A percentile compares a stretch with the other conserved stretches of the same genome.
These are phyloP conservation scores for Centaurea solstitialis DNA, from an alignment of 129 eudicot genomes.

Conservation along the genomic window DNA sequence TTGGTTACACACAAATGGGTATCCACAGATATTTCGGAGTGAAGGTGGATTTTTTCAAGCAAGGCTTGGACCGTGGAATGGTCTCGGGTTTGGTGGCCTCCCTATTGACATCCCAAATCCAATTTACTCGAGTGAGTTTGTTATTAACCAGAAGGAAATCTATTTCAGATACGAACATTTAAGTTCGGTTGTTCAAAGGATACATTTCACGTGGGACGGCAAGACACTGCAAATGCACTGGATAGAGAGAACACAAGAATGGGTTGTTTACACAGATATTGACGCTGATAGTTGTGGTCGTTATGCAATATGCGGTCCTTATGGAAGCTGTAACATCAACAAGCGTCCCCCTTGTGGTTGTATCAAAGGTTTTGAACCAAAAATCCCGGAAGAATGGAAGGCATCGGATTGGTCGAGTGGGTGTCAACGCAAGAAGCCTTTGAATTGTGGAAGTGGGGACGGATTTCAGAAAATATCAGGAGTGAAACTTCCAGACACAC, in stretches of 20 bases:
- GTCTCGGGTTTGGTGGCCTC: not conserved
- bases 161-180: not conserved
- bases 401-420: constrained; percentile 22
- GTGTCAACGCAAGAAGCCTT: constrained; percentile 5
- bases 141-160: not conserved
- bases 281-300: not conserved
- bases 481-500: constrained; percentile 36
- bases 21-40: not conserved
- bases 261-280: not conserved
- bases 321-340: constrained; percentile 17
- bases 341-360: constrained; percentile 19
- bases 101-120: not conserved
- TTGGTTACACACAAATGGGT: not conserved
- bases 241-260: not conserved
- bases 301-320: constrained; percentile 15
- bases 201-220: not conserved
- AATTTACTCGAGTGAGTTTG: not conserved
- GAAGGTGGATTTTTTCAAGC: not conserved
- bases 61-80: not conserved
- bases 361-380: constrained; percentile 21
- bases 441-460: constrained; percentile 3
- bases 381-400: constrained; percentile 8
- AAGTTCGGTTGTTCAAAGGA: not conserved
- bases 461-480: constrained; percentile 19
- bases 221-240: not conserved